Conservation (phyloP, 495 filamentous ascomycete species). For the Penicillium cataractarum region DNA sequence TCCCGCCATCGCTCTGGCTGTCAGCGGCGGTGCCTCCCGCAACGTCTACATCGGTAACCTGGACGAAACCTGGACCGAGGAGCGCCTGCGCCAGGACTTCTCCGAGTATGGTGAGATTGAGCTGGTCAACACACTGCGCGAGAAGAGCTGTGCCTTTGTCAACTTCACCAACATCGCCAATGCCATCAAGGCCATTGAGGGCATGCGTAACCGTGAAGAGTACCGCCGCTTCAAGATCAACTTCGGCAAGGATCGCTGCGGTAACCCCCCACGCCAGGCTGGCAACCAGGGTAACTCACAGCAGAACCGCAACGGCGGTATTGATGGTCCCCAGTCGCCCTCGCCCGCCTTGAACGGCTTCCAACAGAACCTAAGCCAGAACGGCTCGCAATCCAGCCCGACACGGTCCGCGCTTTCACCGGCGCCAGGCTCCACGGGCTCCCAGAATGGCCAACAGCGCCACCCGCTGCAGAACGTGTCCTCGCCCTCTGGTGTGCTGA, state of each 20-base stretch:
- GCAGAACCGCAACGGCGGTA: conserved; percentile 58
- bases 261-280: conserved; percentile 91
- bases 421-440: conserved; percentile 59
- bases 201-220: conserved; percentile 89
- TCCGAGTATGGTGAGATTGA: conserved; percentile 98
- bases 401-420: conserved; percentile 61
- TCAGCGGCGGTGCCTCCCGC: conserved; percentile 89
- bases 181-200: conserved; percentile 98
- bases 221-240: conserved; percentile 99
- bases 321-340: conserved; percentile 70
- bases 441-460: conserved; percentile 54
- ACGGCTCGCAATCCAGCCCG: conserved; percentile 70
- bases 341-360: conserved; percentile 52
- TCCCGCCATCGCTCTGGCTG: conserved; percentile 92
- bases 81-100: conserved; percentile 93
- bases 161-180: conserved; percentile 99
- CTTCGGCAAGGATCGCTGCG: conserved; percentile 97
- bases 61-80: conserved; percentile 96
- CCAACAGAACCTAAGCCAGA: conserved; percentile 56
- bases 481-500: conserved; percentile 72
- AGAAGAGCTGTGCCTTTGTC: conserved; percentile 99
- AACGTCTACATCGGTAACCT: conserved; percentile 99
- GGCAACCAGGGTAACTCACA: conserved; percentile 51
- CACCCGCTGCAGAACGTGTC: conserved; percentile 56
- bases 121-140: conserved; percentile 91